These are phyloP conservation scores for Rhodotorula graminis DNA, from an alignment of 768 basidiomycete genomes.

Conservation along the genomic window DNA sequence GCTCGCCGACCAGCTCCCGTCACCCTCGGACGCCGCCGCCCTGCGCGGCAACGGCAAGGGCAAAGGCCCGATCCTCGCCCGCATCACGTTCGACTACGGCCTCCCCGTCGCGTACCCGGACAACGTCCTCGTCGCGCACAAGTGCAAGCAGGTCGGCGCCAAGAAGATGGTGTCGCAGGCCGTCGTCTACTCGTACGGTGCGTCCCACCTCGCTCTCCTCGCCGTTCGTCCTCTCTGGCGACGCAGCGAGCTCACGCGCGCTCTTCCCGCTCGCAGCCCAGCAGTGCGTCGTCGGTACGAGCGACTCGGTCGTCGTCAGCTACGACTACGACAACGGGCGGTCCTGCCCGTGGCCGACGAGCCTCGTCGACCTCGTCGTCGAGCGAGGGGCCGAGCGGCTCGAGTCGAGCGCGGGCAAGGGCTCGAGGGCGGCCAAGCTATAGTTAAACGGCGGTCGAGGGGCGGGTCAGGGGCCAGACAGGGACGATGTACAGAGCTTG, in stretches of 20 bases:
- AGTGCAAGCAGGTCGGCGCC: background rate
- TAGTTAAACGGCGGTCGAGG: background rate
- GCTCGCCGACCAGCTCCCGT: background rate
- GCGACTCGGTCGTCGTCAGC: slow-evolving; percentile 5
- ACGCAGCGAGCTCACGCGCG: no score
- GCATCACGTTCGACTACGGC: slow-evolving; percentile 20
- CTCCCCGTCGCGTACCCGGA: slow-evolving; percentile 11
- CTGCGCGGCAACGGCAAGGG: slow-evolving; percentile 25
- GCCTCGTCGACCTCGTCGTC: slow-evolving; percentile 1
- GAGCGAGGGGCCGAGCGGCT: slow-evolving; percentile 4
- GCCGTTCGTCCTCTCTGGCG: no score
- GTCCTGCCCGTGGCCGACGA: slow-evolving; percentile 8
- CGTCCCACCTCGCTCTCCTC: background rate
- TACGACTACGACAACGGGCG: slow-evolving; percentile 19
- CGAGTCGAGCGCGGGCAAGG: background rate
- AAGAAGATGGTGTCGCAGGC: slow-evolving; percentile 20
- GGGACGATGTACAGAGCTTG: no score
- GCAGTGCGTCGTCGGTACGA: slow-evolving; percentile 9
- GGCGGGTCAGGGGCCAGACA: background rate
- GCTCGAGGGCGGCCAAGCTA: no score
- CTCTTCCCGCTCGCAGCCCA: background rate
- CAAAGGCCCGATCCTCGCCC: slow-evolving; percentile 25
- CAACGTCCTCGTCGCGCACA: slow-evolving; percentile 22
- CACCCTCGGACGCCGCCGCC: slow-evolving; percentile 2
- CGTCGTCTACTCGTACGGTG: slow-evolving; percentile 10